Evolutionary conservation across 768 basidiomycete genomes (phyloP), one percentile per base, ranked within the genome.

Genomic region (Suillus subalutaceus): DNA sequence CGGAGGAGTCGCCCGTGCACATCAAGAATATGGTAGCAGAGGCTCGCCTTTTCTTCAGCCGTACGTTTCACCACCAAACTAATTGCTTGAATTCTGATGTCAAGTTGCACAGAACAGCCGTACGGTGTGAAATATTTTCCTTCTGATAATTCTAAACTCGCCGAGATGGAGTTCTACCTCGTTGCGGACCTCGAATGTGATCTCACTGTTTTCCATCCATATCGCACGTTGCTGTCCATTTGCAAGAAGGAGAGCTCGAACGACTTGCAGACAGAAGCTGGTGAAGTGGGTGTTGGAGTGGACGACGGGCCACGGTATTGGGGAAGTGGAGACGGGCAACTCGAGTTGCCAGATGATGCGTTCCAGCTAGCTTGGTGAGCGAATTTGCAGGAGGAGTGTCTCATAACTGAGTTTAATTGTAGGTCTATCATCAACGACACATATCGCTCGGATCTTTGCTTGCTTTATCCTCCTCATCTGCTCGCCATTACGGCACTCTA

Each of bases 151-250:
- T 86, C 91, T 13, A 96, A 94, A 73, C 82, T 99, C 16, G 97
- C 96, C 4, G 97, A 99, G 77, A 98, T 98, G 96, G 97, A 99
- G 75, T 99, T 99, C 80, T 99, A 97, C 79, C 88, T 99, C 12
- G 90, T 99, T 30, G 94, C 94, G 73, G 96, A 99, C 74, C 86
- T 99, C 35, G 96, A 97, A 76, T 98, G 97, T 72, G 94, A 99
- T 77, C 81, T 99, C 52, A 86, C 90, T 63, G 86, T 98, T 9
- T 98, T 95, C 76, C 97, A 98, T 75, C 97, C 97, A 0, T 99
- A 99, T 78, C 89, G 95, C 62, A 93, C 94, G 0, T 85, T 99
- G 30, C 80, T 92, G 50, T 82, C 91, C 1, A 81, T 97, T 20
- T 92, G 91, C 71, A 90, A 86, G 66, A 87, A 87, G 66, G 79